Percentiles rank a stretch among this genome's conserved stretches.
These are phyloP conservation scores for Vitis rupestris DNA, from an alignment of 164 flowering plant species.

Conservation along the genomic window DNA sequence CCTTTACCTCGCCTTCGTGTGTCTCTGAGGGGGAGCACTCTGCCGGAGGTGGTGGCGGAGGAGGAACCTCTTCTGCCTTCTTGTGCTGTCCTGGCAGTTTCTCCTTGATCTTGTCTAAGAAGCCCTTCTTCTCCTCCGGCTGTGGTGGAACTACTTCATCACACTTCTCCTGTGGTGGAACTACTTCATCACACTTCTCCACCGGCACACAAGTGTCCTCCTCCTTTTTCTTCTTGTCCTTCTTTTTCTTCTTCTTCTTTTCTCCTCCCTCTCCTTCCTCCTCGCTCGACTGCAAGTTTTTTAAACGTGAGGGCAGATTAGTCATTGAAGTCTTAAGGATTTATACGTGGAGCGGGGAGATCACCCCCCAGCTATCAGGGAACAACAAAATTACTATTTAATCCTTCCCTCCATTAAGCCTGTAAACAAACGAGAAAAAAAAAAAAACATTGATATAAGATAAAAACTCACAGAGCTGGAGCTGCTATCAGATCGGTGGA, in stretches of 20 bases:
- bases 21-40: neutral
- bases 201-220: slow-evolving; percentile 29
- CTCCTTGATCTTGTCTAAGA: slow-evolving; percentile 39
- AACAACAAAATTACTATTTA: too few relatives aligned
- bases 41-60: slow-evolving; percentile 7
- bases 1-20: slow-evolving; percentile 13
- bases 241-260: slow-evolving; percentile 64
- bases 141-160: neutral
- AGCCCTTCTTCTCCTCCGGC: slow-evolving; percentile 47
- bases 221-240: slow-evolving; percentile 40
- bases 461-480: slow-evolving; percentile 73
- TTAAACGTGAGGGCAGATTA: neutral
- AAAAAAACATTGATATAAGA: neutral
- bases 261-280: slow-evolving; percentile 54
- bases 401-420: slow-evolving; percentile 6
- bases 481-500: slow-evolving; percentile 61
- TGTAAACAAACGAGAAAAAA: slow-evolving; percentile 1
- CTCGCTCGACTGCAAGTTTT: slow-evolving; percentile 52
- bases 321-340: neutral
- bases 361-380: neutral
- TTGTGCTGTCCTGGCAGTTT: slow-evolving; percentile 37
- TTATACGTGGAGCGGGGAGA: neutral
- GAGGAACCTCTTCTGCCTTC: slow-evolving; percentile 16
- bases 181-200: neutral
- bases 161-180: neutral